phyloP scores from a whole-genome alignment of 2,329 filamentous ascomycete species.

The Lachnellula suecica region DNA sequence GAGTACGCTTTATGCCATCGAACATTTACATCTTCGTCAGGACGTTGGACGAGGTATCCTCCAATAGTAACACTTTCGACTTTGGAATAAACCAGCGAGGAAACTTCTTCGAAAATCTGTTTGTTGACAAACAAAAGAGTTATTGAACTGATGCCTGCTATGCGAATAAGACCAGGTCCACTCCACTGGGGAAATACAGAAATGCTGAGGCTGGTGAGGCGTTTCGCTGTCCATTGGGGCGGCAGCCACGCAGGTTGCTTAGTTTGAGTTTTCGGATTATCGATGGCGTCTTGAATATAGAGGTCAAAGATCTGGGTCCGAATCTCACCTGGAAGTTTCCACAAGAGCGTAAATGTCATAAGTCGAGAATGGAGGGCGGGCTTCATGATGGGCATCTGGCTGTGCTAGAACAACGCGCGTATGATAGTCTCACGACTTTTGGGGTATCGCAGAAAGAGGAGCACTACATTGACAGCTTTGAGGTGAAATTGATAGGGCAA shows the following conservation, averaged over 20 bases:
- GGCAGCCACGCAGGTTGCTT: background rate
- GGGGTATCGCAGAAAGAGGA: no score
- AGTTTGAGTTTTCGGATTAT: background rate
- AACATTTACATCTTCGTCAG: slow-evolving; percentile 12
- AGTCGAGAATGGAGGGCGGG: no score
- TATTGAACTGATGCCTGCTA: slow-evolving; percentile 12
- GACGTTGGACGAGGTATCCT: slow-evolving; percentile 13
- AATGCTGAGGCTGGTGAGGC: background rate
- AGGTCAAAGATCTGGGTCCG: slow-evolving; percentile 13
- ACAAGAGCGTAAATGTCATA: background rate
- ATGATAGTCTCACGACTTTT: no score
- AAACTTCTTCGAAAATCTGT: slow-evolving; percentile 12
- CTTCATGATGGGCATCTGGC: background rate
- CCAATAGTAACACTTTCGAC: slow-evolving; percentile 11
- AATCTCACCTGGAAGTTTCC: slow-evolving; percentile 13
- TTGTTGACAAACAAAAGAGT: slow-evolving; percentile 18
- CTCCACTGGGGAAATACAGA: slow-evolving; percentile 7
- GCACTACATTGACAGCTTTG: no score
- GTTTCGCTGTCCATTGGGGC: background rate
- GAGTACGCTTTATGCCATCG: slow-evolving; percentile 12
- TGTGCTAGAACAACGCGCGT: background rate
- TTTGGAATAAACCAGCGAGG: slow-evolving; percentile 14
- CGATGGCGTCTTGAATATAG: slow-evolving; percentile 9
- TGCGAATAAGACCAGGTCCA: slow-evolving; percentile 2
- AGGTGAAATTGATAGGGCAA: no score